A percentile compares a stretch with the other conserved stretches of the same genome.
Conservation (phyloP, 2,329 filamentous ascomycete species). For the Pseudophaeomoniella oleicola region DNA sequence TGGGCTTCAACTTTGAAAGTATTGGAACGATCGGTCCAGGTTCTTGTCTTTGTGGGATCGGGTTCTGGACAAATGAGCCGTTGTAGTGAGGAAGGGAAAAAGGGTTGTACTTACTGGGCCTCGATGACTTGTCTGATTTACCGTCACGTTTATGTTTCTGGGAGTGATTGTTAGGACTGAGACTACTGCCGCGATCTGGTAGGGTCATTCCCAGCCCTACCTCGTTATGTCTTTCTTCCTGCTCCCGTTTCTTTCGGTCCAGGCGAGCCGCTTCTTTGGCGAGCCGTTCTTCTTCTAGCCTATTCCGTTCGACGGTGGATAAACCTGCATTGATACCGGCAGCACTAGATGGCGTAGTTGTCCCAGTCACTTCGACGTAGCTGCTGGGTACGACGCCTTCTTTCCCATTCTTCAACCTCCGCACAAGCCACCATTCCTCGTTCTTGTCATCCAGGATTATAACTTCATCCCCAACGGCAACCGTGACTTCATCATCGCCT, state of each 20-base stretch:
- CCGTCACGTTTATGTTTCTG: constrained; percentile 61
- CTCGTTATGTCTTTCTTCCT: constrained; percentile 43
- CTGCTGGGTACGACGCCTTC: constrained; percentile 94
- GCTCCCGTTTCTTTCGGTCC: constrained; percentile 39
- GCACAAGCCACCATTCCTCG: constrained; percentile 97
- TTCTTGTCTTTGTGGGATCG: constrained; percentile 67
- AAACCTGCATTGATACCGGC: constrained; percentile 44
- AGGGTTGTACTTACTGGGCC: constrained; percentile 50
- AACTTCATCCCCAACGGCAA: constrained; percentile 80
- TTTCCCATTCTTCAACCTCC: constrained; percentile 76
- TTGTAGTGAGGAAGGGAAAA: constrained; percentile 1
- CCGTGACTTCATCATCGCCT: constrained; percentile 90
- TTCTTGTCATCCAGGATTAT: constrained; percentile 85
- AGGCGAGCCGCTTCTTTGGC: constrained; percentile 64
- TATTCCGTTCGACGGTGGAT: constrained; percentile 63
- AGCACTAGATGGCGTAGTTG: constrained; percentile 36
- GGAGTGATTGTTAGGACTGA: constrained; percentile 51
- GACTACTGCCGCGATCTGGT: constrained; percentile 66
- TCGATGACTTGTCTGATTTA: constrained; percentile 46
- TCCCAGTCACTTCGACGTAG: constrained; percentile 78
- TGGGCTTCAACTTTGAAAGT: constrained; percentile 96
- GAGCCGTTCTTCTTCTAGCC: constrained; percentile 67
- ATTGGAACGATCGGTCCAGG: constrained; percentile 89
- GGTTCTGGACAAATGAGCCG: constrained; percentile 45
- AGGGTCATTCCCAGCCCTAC: constrained; percentile 66